These are phyloP conservation scores for Phytophthora hibernalis DNA, from an alignment of 352 stramenopile species.

Conservation along the genomic window DNA sequence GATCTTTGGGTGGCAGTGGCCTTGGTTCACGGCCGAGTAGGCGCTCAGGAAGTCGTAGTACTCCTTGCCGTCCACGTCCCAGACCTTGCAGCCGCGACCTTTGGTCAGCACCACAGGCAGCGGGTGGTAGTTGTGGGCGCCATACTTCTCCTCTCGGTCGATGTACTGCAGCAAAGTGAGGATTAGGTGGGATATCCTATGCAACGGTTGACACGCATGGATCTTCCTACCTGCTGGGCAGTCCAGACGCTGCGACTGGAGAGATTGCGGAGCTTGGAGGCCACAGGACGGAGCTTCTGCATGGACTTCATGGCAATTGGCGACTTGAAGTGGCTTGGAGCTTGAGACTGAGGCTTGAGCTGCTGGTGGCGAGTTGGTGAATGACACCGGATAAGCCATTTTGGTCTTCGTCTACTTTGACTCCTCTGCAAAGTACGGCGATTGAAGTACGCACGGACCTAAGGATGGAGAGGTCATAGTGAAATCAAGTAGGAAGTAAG, in stretches of 20 bases:
- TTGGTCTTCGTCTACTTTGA: background rate
- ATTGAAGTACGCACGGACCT: background rate
- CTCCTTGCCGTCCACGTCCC: slow-evolving; percentile 96
- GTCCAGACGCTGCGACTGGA: slow-evolving; percentile 47
- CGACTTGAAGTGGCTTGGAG: background rate
- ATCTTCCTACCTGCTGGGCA: slow-evolving; percentile 44
- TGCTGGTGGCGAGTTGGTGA: slow-evolving; percentile 27
- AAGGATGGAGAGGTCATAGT: slow-evolving; percentile 5
- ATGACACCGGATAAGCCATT: slow-evolving; percentile 26
- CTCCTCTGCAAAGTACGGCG: slow-evolving; percentile 4
- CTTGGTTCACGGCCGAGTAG: slow-evolving; percentile 93
- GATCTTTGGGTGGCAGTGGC: slow-evolving; percentile 99
- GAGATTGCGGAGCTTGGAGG: slow-evolving; percentile 20
- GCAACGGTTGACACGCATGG: slow-evolving; percentile 12
- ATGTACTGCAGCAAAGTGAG: slow-evolving; percentile 59
- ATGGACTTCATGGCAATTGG: slow-evolving; percentile 29
- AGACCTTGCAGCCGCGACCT: slow-evolving; percentile 95
- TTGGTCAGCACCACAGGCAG: slow-evolving; percentile 96
- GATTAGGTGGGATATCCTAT: slow-evolving; percentile 1
- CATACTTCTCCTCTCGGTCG: slow-evolving; percentile 92
- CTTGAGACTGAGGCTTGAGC: slow-evolving; percentile 10
- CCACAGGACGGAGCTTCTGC: slow-evolving; percentile 22
- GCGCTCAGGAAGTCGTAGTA: slow-evolving; percentile 99
- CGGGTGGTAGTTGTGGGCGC: slow-evolving; percentile 99
- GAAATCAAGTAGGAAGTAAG: background rate